Evolutionary conservation across 495 filamentous ascomycete species (phyloP), one percentile per base, ranked within the genome.

Genomic region (Aspergillus mulundensis): DNA sequence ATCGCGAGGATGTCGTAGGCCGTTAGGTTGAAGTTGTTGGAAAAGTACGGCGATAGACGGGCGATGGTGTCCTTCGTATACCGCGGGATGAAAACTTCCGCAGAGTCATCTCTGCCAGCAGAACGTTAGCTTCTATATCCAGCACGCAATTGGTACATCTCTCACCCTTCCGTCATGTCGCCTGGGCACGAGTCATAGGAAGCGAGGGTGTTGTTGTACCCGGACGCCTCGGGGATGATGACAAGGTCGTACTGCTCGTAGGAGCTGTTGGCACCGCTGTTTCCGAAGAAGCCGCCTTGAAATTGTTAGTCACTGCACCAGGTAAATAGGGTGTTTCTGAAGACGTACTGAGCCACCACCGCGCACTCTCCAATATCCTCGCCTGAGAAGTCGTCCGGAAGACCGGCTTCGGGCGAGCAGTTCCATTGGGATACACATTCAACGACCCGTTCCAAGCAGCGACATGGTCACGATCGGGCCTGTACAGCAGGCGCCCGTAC

Each of bases 401-500:
- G 0, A 74, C 70, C 0, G 77, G 75, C 52, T 75, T 80, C 0
- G 70, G 62, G 5, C 75, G 64, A 3, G 65, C 57, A 11, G 76
- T 79, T 7, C 73, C 77, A 63, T 81, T 80, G 0, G 70, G 60
- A 57, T 66, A 77, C 23, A 69, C 62, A 53, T 73, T 75, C 54
- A 75, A 44, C 24, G 66, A 70, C 8, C 67, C 56, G 54, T 78
- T 71, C 66, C 77, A 84, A 3, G 63, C 52, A 0, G 74, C 57
- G 28, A 77, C 66, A 10, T 70, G 75, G 16, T 59, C 32, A 3
- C 66, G 62, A 39, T 50, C 48, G 8, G 80, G 77, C 25, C 74
- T 75, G 58, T 76, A 82, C 16, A 82, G 57, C 8, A 71, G 64
- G 24, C 80, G 69, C 3, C 80, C 80, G 49, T 84, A 84, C n/a